Percentiles rank a stretch among this genome's conserved stretches.
These are phyloP conservation scores for Cladosporium sp. DNA, from an alignment of 2,329 filamentous ascomycete genomes.

Conservation along the genomic window DNA sequence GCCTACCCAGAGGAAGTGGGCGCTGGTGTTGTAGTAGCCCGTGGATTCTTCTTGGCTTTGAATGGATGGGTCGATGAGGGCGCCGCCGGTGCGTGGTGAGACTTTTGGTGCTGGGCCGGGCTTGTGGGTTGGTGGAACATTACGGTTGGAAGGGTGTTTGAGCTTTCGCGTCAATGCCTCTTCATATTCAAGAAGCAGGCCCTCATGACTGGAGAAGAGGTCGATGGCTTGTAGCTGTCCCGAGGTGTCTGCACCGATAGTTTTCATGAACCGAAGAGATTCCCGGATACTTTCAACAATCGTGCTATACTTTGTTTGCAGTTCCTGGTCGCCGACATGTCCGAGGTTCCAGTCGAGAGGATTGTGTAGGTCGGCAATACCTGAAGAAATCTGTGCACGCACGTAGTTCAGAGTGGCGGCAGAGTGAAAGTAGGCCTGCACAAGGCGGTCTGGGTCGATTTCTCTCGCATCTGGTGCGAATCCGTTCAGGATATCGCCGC, in stretches of 20 bases:
- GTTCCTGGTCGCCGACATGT: conserved; percentile 75
- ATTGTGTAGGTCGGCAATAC: conserved; percentile 88
- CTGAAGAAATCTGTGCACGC: conserved; percentile 74
- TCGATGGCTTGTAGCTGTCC: conserved; percentile 86
- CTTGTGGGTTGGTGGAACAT: conserved; percentile 17
- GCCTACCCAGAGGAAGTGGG: conserved; percentile 97
- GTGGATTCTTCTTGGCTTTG: conserved; percentile 33
- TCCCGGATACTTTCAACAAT: conserved; percentile 86
- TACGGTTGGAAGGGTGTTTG: conserved; percentile 54
- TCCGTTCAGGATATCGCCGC: conserved; percentile 93
- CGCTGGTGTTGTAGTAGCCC: conserved; percentile 88
- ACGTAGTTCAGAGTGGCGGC: conserved; percentile 93
- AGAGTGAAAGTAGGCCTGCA: conserved; percentile 92
- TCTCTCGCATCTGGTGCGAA: conserved; percentile 69
- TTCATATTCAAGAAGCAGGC: conserved; percentile 90
- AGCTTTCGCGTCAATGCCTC: conserved; percentile 75
- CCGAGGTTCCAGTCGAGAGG: conserved; percentile 93
- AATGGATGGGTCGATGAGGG: conserved; percentile 15
- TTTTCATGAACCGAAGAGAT: conserved; percentile 88
- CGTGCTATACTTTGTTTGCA: conserved; percentile 79
- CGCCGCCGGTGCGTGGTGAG: conserved; percentile 20
- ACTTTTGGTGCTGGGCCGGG: conserved; percentile 16
- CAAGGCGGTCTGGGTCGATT: conserved; percentile 77
- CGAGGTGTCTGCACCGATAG: conserved; percentile 81
- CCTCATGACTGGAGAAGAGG: conserved; percentile 93